Percentiles rank a stretch among this genome's conserved stretches.
Conservation (phyloP, 2,329 filamentous ascomycete genomes). For the Paramyrothecium roridum region DNA sequence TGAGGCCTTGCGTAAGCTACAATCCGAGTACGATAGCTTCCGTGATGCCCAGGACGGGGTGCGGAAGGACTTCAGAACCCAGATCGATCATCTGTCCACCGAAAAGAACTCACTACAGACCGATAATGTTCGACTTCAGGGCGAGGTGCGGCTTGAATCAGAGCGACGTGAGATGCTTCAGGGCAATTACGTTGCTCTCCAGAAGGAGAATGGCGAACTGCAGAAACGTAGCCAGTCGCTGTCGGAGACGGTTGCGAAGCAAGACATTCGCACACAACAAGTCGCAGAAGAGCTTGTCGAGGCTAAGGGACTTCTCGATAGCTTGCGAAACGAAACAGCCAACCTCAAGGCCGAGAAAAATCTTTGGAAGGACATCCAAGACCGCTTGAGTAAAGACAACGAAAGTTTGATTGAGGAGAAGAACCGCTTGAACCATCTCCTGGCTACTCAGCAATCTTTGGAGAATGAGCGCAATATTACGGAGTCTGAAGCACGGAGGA, state of each 20-base stretch:
- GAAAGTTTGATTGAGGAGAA: conserved; percentile 82
- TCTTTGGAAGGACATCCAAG: conserved; percentile 90
- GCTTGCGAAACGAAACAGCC: conserved; percentile 83
- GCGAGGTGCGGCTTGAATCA: conserved; percentile 75
- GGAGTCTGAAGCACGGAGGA: conserved; percentile 77
- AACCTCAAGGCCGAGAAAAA: conserved; percentile 95
- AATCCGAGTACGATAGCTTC: conserved; percentile 86
- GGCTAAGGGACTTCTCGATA: conserved; percentile 75
- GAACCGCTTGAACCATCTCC: conserved; percentile 74
- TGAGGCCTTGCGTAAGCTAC: conserved; percentile 80
- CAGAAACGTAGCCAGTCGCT: conserved; percentile 77
- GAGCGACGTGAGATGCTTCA: conserved; percentile 89
- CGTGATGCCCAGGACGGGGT: conserved; percentile 82
- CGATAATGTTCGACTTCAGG: conserved; percentile 75
- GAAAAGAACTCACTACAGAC: conserved; percentile 82
- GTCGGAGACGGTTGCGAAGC: conserved; percentile 81
- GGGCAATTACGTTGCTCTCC: conserved; percentile 78
- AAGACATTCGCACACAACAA: conserved; percentile 87
- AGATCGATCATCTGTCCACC: conserved; percentile 74
- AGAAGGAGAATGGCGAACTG: conserved; percentile 80
- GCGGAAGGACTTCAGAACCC: conserved; percentile 76
- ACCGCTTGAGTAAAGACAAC: conserved; percentile 83
- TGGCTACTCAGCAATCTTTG: conserved; percentile 81
- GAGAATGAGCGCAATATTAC: conserved; percentile 88
- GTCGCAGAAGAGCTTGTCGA: conserved; percentile 92